phyloP scores from a whole-genome alignment of 2,329 filamentous ascomycete species.

The Trichoderma sp. region DNA sequence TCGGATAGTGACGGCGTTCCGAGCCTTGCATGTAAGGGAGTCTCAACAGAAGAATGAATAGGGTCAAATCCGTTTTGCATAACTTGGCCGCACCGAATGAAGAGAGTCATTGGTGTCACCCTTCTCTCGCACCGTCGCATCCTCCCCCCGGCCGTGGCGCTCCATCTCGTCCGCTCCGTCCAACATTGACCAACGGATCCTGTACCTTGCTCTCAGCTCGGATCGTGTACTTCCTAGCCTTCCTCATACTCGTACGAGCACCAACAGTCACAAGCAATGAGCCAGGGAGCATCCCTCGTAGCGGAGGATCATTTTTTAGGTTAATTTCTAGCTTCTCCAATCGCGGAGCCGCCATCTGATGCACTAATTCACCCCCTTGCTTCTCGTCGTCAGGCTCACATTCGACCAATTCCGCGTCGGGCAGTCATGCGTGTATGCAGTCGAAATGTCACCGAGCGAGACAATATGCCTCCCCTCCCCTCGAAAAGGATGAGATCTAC shows the following conservation, averaged over 20 bases:
- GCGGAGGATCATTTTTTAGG: neutral
- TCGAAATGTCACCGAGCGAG: neutral
- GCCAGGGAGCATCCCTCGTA: neutral
- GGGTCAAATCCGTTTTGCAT: neutral
- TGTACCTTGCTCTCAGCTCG: neutral
- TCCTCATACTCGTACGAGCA: neutral
- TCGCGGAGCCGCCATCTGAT: neutral
- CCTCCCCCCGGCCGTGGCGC: neutral
- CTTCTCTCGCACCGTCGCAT: neutral
- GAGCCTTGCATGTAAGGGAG: slow-evolving; percentile 10
- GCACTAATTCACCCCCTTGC: neutral
- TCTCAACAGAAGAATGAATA: neutral
- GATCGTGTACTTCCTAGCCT: too few species aligned
- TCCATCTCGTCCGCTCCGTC: neutral
- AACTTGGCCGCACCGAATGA: neutral
- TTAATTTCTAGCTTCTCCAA: neutral
- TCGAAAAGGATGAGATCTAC: neutral
- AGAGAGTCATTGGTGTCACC: neutral
- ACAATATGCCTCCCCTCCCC: neutral
- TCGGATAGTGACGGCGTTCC: slow-evolving; percentile 12
- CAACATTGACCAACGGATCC: neutral
- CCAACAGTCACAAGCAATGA: neutral
- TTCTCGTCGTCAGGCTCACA: neutral
- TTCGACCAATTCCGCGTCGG: neutral
- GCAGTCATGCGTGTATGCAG: neutral